phyloP scores from a whole-genome alignment of 225 moss, liverwort and hornwort species.

The Antitrichia curtipendula region DNA sequence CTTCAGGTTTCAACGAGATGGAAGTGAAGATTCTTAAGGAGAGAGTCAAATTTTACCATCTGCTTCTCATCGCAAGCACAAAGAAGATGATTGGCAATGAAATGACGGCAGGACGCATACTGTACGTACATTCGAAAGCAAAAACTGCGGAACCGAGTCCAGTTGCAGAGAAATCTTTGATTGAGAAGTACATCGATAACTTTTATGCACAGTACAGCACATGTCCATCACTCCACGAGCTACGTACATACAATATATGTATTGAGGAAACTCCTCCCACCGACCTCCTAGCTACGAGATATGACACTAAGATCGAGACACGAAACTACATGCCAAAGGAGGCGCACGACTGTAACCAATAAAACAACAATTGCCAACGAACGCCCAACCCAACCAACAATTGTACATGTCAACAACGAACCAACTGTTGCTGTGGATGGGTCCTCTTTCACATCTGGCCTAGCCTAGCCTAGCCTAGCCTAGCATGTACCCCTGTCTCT shows the following conservation, averaged over 20 bases:
- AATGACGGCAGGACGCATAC: neutral
- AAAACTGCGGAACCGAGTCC: neutral
- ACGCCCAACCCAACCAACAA: neutral
- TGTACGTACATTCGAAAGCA: neutral
- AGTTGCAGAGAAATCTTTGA: neutral
- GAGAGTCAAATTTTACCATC: neutral
- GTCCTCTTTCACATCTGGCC: neutral
- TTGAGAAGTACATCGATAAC: slow-evolving; percentile 12
- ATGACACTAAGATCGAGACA: neutral
- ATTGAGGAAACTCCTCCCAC: neutral
- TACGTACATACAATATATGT: neutral
- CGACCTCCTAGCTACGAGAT: neutral
- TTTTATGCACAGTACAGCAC: slow-evolving; percentile 31
- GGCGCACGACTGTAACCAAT: neutral
- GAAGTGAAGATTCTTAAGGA: neutral
- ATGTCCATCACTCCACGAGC: slow-evolving; percentile 1
- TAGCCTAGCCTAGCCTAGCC: neutral
- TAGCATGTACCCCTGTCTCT: slow-evolving; percentile 5
- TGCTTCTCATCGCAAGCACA: neutral
- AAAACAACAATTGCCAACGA: neutral
- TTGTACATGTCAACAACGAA: neutral
- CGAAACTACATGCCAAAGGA: neutral
- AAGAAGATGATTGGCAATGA: neutral
- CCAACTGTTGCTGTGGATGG: neutral
- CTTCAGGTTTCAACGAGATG: neutral